Percentiles rank a stretch among this genome's conserved stretches.
Evolutionary conservation across 1,284 basidiomycete genomes (phyloP).

Genomic region (Austropuccinia psidii): DNA sequence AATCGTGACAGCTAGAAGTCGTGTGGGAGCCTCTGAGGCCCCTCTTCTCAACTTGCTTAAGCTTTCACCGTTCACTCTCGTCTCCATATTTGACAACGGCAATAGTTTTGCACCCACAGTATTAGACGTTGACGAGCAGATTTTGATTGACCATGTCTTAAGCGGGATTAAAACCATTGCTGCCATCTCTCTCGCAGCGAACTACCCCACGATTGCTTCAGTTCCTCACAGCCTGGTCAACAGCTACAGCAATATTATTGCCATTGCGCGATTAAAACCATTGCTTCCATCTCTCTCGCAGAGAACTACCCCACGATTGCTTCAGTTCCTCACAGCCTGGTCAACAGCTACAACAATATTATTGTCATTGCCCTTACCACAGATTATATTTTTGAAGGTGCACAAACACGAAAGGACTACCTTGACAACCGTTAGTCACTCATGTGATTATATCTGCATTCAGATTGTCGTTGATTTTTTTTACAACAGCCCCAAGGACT

Average conservation of each 20-base stretch:
- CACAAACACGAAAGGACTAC: slow-evolving; percentile 49
- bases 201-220: no score
- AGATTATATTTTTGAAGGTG: slow-evolving; percentile 89
- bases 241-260: no score
- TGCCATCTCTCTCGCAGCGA: no score
- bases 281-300: slow-evolving; percentile 90
- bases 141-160: slow-evolving; percentile 82
- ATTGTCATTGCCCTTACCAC: slow-evolving; percentile 82
- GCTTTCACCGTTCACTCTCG: slow-evolving; percentile 60
- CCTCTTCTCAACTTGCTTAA: slow-evolving; percentile 98
- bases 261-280: no score
- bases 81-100: slow-evolving; percentile 77
- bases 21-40: slow-evolving; percentile 90
- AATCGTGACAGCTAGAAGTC: slow-evolving; percentile 75
- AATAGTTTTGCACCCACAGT: slow-evolving; percentile 73
- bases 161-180: no score
- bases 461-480: neutral
- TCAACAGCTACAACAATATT: slow-evolving; percentile 99
- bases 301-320: slow-evolving; percentile 93
- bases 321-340: slow-evolving; percentile 84
- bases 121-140: slow-evolving; percentile 85
- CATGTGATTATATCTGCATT: neutral
- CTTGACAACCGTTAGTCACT: slow-evolving; percentile 37
- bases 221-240: no score
- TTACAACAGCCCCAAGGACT: neutral